phyloP scores from a whole-genome alignment of 75 land plant genomes.

The Pseudotsuga menziesii region DNA sequence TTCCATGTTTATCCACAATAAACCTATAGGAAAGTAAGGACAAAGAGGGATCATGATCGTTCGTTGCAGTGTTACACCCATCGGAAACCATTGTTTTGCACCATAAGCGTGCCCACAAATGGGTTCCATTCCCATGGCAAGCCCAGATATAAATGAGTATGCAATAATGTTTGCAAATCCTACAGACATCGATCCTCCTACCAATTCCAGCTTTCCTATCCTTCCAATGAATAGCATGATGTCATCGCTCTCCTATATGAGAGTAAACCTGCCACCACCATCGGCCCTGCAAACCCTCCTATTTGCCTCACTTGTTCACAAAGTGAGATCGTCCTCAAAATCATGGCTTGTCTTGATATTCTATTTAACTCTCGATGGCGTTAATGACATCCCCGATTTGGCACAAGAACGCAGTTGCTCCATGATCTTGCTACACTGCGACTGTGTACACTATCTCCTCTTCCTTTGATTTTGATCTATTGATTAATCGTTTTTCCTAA shows the following conservation, averaged over 20 bases:
- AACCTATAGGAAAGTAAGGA: conserved; percentile 31
- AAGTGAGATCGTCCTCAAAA: too few species aligned
- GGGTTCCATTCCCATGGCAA: conserved; percentile 60
- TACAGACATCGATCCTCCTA: conserved; percentile 43
- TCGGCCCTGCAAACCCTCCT: conserved; percentile 32
- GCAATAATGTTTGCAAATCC: conserved; percentile 50
- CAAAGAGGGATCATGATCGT: conserved; percentile 39
- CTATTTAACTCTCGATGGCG: too few species aligned
- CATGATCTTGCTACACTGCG: too few species aligned
- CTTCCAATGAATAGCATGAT: conserved; percentile 47
- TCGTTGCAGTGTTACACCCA: conserved; percentile 34
- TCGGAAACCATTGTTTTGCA: conserved; percentile 26
- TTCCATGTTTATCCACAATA: conserved; percentile 44
- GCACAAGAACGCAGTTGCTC: too few species aligned
- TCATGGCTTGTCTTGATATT: too few species aligned
- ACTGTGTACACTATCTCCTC: too few species aligned
- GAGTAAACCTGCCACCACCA: conserved; percentile 33
- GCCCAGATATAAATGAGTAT: conserved; percentile 40
- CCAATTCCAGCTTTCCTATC: conserved; percentile 47
- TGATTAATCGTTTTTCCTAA: too few species aligned
- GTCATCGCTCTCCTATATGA: conserved; percentile 36
- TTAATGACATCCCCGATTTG: too few species aligned
- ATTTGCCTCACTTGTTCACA: conserved; percentile 20
- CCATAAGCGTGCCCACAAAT: conserved; percentile 52
- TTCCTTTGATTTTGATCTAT: too few species aligned